These are phyloP conservation scores for Candida khao-thaluensis DNA, from an alignment of 805 yeast genomes.

Conservation along the genomic window DNA sequence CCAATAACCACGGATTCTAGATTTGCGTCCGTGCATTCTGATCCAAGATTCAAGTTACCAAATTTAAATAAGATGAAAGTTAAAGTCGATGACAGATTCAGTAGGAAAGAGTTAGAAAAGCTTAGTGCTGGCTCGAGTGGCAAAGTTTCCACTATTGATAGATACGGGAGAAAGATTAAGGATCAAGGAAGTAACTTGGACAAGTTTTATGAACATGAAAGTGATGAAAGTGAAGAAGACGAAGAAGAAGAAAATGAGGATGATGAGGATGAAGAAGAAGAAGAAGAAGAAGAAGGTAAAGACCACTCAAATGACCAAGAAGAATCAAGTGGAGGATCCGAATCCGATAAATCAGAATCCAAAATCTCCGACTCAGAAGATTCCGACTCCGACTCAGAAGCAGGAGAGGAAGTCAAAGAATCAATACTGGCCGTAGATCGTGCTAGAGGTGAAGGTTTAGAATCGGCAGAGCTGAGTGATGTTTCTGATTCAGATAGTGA, in stretches of 20 bases:
- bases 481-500: conserved; percentile 28
- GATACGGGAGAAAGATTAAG: conserved; percentile 74
- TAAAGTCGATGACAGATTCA: conserved; percentile 81
- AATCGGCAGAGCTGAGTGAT: conserved; percentile 25
- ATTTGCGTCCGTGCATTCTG: conserved; percentile 74
- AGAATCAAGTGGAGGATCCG: conserved; percentile 13
- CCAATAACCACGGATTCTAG: conserved; percentile 65
- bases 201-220: conserved; percentile 52
- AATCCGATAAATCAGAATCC: conserved; percentile 1
- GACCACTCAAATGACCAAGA: conserved; percentile 17
- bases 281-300: conserved; percentile 23
- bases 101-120: conserved; percentile 59
- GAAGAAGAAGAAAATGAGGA: conserved; percentile 23
- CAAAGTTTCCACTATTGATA: conserved; percentile 71
- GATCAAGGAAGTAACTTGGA: conserved; percentile 56
- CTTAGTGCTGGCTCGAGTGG: conserved; percentile 43
- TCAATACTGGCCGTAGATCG: conserved; percentile 38
- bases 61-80: conserved; percentile 67
- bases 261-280: conserved; percentile 23
- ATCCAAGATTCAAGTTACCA: conserved; percentile 84
- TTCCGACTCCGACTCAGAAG: not conserved
- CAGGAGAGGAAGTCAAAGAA: not conserved
- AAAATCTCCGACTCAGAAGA: too few species aligned
- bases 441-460: conserved; percentile 62
- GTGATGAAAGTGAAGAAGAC: conserved; percentile 22